Percentiles rank a stretch among this genome's conserved stretches.
These are phyloP conservation scores for Ambrosiella xylebori DNA, from an alignment of 2,329 filamentous ascomycete species.

Conservation along the genomic window DNA sequence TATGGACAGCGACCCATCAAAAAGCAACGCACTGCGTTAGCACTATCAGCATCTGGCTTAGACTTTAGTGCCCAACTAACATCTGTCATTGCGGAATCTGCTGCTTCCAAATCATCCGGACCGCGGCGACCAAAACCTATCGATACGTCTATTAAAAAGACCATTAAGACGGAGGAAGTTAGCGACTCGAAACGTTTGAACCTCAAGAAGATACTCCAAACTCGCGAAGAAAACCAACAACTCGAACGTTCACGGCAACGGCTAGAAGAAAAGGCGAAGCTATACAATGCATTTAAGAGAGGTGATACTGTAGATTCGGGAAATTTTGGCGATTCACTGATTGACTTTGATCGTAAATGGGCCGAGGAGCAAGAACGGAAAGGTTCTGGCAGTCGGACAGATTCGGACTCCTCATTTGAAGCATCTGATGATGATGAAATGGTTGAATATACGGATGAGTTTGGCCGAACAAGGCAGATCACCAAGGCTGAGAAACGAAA, in stretches of 20 bases:
- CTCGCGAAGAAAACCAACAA: constrained; percentile 43
- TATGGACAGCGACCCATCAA: constrained; percentile 63
- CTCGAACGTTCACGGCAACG: constrained; percentile 56
- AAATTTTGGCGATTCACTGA: constrained; percentile 47
- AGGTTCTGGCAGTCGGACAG: constrained; percentile 26
- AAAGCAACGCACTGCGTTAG: constrained; percentile 50
- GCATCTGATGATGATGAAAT: constrained; percentile 35
- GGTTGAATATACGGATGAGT: constrained; percentile 85
- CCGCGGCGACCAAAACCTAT: not conserved
- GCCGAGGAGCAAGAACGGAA: constrained; percentile 44
- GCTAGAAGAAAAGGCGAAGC: constrained; percentile 76
- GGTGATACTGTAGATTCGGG: constrained; percentile 63
- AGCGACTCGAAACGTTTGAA: not conserved
- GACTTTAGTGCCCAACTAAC: constrained; percentile 81
- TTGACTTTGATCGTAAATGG: constrained; percentile 97
- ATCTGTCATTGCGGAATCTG: constrained; percentile 49
- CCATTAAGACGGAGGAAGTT: not conserved
- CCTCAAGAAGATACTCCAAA: constrained; percentile 25
- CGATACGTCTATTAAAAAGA: constrained; percentile 1
- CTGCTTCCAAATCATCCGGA: constrained; percentile 18
- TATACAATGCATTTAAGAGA: constrained; percentile 80
- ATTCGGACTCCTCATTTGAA: constrained; percentile 14
- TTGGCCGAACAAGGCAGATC: constrained; percentile 62
- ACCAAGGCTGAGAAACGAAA: constrained; percentile 51
- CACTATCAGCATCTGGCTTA: constrained; percentile 50